Evolutionary conservation across 2,329 filamentous ascomycete species (phyloP).

Genomic region (Whalleya microplaca): DNA sequence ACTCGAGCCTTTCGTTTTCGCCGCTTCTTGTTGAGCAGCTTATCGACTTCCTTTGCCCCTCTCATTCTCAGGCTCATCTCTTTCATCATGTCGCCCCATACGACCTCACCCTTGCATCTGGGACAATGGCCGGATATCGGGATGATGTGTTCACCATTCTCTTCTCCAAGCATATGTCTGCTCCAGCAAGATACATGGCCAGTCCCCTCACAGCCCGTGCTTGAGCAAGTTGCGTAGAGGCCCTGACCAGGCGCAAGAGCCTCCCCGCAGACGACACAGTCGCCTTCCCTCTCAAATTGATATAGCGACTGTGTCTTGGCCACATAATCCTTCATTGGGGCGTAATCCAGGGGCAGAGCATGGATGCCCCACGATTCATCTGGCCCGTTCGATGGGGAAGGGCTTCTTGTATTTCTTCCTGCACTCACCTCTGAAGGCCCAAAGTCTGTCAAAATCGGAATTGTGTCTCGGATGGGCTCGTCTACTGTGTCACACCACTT

Average conservation of each 20-base stretch:
- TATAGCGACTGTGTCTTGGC: conserved; percentile 59
- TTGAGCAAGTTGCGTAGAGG: conserved; percentile 61
- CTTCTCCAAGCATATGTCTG: conserved; percentile 49
- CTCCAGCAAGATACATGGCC: conserved; percentile 66
- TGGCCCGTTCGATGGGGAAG: conserved; percentile 5
- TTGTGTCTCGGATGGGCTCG: conserved; percentile 49
- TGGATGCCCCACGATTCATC: conserved; percentile 51
- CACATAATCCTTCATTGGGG: conserved; percentile 55
- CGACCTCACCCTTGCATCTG: conserved; percentile 61
- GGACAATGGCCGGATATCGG: conserved; percentile 75
- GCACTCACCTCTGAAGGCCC: conserved; percentile 25
- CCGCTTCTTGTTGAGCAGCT: conserved; percentile 66
- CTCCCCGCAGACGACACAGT: conserved; percentile 57
- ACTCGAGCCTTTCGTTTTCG: conserved; percentile 34
- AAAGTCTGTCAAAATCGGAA: conserved; percentile 64
- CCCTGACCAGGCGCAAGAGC: conserved; percentile 51
- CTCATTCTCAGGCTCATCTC: conserved; percentile 77
- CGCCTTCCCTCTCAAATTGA: conserved; percentile 58
- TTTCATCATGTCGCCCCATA: conserved; percentile 80
- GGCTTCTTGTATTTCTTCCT: not conserved
- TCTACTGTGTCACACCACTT: conserved; percentile 56
- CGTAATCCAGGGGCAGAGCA: conserved; percentile 59
- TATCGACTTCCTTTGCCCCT: conserved; percentile 70
- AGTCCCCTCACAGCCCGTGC: conserved; percentile 56
- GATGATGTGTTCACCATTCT: conserved; percentile 52